Conservation (phyloP, 163 green algal genomes). For the Chlamydomonas reinhardtii region DNA sequence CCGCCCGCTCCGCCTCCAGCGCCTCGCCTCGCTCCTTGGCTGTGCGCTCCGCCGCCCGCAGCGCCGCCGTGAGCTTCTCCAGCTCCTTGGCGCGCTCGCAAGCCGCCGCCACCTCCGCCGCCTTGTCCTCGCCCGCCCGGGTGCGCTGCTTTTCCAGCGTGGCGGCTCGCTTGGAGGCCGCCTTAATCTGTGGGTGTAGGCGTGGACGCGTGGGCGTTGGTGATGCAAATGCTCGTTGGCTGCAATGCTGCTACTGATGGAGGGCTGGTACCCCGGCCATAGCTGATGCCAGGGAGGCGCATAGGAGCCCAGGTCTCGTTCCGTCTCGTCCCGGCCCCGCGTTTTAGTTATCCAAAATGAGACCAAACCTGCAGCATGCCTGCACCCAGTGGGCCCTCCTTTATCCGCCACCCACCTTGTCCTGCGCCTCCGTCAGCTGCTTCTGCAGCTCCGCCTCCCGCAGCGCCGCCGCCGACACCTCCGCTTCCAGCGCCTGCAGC, state of each 20-base stretch:
- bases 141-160: slow-evolving; percentile 31
- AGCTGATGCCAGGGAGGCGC: no score
- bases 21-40: slow-evolving; percentile 28
- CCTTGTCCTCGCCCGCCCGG: slow-evolving; percentile 23
- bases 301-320: no score
- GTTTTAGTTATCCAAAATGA: no score
- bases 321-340: no score
- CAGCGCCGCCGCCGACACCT: slow-evolving; percentile 30
- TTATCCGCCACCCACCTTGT: neutral
- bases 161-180: slow-evolving; percentile 25
- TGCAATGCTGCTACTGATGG: no score
- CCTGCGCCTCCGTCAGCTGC: slow-evolving; percentile 37
- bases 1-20: slow-evolving; percentile 25
- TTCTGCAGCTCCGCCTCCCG: slow-evolving; percentile 43
- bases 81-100: slow-evolving; percentile 25
- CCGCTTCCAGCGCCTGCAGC: slow-evolving; percentile 37
- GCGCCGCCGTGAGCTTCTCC: slow-evolving; percentile 15
- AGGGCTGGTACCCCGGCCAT: no score
- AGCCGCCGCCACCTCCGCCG: neutral
- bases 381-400: neutral
- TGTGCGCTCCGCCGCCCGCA: slow-evolving; percentile 40
- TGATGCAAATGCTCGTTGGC: no score
- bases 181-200: slow-evolving; percentile 3
- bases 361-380: no score
- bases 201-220: no score